These are phyloP conservation scores for Sclerotinia trifoliorum DNA, from an alignment of 2,329 filamentous ascomycete genomes.

Conservation along the genomic window DNA sequence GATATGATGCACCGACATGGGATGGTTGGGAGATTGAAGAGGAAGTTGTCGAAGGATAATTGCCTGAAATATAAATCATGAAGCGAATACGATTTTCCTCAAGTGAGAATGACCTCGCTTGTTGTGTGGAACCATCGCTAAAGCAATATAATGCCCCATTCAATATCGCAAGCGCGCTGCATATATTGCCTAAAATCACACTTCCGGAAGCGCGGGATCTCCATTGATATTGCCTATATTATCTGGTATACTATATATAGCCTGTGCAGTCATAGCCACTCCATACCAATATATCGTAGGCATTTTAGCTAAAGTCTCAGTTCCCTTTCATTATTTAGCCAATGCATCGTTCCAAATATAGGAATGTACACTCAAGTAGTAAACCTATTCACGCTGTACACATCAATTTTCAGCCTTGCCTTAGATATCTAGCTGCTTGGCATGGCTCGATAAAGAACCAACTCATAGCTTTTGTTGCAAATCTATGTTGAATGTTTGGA, in stretches of 20 bases:
- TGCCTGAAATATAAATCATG: background rate
- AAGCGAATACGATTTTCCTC: background rate
- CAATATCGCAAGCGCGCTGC: constrained; percentile 20
- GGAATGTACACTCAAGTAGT: background rate
- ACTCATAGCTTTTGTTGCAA: constrained; percentile 26
- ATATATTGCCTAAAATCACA: constrained; percentile 16
- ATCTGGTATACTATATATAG: background rate
- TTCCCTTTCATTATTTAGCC: constrained; percentile 7
- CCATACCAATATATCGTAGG: background rate
- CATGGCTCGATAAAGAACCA: background rate
- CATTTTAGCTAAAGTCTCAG: background rate
- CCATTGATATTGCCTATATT: constrained; percentile 21
- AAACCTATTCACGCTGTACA: background rate
- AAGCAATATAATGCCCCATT: background rate
- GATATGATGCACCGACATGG: constrained; percentile 51
- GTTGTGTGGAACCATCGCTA: constrained; percentile 10
- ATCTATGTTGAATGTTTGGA: constrained; percentile 24
- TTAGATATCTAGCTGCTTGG: background rate
- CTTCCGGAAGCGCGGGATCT: constrained; percentile 18
- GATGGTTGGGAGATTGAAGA: constrained; percentile 35
- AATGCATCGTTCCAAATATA: background rate
- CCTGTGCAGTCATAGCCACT: background rate
- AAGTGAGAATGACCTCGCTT: constrained; percentile 1
- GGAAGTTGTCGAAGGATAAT: constrained; percentile 31
- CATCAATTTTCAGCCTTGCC: background rate